phyloP scores from a whole-genome alignment of 495 filamentous ascomycete species.

The Evernia prunastri region DNA sequence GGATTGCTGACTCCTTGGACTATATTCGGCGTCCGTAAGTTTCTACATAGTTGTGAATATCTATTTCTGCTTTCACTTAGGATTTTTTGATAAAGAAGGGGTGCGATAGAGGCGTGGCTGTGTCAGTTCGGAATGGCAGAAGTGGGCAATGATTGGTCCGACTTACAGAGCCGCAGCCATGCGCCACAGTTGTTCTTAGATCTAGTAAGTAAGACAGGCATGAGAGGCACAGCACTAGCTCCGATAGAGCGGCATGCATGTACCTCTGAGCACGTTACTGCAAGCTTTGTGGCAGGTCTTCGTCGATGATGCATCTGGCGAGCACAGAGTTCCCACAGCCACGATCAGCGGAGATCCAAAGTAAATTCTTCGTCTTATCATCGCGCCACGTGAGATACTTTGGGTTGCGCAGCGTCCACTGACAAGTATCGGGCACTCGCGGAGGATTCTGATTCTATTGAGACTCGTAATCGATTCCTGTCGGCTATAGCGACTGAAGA shows the following conservation, averaged over 20 bases:
- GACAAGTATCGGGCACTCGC: conserved; percentile 11
- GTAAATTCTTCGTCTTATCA: conserved; percentile 27
- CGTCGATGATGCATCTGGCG: conserved; percentile 31
- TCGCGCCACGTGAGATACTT: conserved; percentile 31
- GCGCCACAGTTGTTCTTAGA: too few relatives aligned
- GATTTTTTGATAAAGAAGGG: too few relatives aligned
- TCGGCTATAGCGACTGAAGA: conserved; percentile 5
- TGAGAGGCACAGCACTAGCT: too few relatives aligned
- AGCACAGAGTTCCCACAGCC: conserved; percentile 44
- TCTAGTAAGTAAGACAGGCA: too few relatives aligned
- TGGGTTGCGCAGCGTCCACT: conserved; percentile 29
- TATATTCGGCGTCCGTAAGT: background rate
- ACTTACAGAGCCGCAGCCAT: too few relatives aligned
- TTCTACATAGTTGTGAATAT: too few relatives aligned
- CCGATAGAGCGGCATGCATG: too few relatives aligned
- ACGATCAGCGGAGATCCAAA: conserved; percentile 41
- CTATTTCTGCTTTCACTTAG: too few relatives aligned
- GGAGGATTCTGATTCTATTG: conserved; percentile 23
- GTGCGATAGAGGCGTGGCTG: too few relatives aligned
- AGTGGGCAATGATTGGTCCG: too few relatives aligned
- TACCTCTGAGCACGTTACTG: too few relatives aligned
- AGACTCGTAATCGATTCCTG: conserved; percentile 18
- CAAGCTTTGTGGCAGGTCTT: conserved; percentile 13
- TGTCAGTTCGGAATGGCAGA: too few relatives aligned
- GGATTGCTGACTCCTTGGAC: background rate